phyloP scores from a whole-genome alignment of 352 stramenopile species.

The Globisporangium emineosum region DNA sequence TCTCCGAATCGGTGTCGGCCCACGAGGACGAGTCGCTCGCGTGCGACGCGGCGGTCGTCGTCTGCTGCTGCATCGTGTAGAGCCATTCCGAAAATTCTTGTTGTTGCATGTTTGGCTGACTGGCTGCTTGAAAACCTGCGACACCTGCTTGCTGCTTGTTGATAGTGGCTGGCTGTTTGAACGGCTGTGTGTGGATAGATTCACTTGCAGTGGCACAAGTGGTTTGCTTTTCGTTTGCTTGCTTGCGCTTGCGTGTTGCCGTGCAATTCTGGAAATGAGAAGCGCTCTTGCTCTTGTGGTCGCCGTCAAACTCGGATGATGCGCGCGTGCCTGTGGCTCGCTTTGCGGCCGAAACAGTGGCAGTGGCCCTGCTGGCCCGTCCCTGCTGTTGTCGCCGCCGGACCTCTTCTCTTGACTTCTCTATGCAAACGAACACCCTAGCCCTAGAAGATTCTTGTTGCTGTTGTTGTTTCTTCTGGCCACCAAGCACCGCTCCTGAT shows the following conservation, averaged over 20 bases:
- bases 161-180: background rate
- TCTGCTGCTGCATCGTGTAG: constrained; percentile 28
- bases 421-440: background rate
- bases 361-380: no score
- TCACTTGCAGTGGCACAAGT: no score
- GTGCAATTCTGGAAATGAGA: constrained; percentile 32
- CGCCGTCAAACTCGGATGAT: constrained; percentile 1
- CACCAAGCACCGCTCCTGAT: background rate
- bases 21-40: constrained; percentile 47
- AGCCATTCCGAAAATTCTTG: constrained; percentile 51
- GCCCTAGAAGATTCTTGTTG: constrained; percentile 11
- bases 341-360: background rate
- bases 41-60: constrained; percentile 13
- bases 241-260: constrained; percentile 6
- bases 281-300: background rate
- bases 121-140: background rate
- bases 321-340: background rate
- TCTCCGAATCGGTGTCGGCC: constrained; percentile 60
- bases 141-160: background rate
- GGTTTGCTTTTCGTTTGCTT: no score
- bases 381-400: no score
- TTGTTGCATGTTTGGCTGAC: background rate
- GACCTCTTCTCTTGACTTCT: background rate
- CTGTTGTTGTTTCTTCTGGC: background rate
- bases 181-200: background rate